Base-by-base conservation (phyloP, 805 yeast genomes). In the Wickerhamiella galacta region DNA sequence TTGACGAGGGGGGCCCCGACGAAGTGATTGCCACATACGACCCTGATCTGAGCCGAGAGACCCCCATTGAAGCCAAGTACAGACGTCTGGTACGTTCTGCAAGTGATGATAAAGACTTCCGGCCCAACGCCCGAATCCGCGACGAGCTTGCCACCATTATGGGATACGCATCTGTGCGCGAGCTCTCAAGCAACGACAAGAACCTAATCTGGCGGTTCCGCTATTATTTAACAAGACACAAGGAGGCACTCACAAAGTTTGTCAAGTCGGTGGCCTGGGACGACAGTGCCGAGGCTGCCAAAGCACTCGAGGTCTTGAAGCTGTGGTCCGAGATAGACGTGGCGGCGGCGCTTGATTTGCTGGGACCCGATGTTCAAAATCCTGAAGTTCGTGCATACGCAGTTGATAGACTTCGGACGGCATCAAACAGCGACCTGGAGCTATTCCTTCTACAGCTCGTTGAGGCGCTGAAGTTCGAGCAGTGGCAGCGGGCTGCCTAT, bases 171-270 rank as follows among this genome's bases (percentile, higher is more conserved):
- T 83, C 94, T 3, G 87, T 81, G 28, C 79, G 79, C 33, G 78
- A 73, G 43, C 60, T 90, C 30, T 67, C 75, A 4, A 85, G 78
- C 32, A 73, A 75, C 48, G 95, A 87, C 43, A 81, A 78, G 57
- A 81, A 82, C 41, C 55, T 82, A 47, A 65, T 87, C 7, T 87
- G 96, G 95, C 80, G 78, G 52, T 87, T 77, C 54, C 58, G 96
- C 34, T 90, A 79, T 55, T 85, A 74, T 52, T 56, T 79, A 14
- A 60, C 78, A n/a, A 66, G 73, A 33, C 72, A 72, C 44, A 70
- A 70, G 46, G 69, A 65, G 35, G 75, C 76, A 2, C 58, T 80
- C 35, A 75, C 85, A 18, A 87, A 87, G 52, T 75, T 90, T 39
- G 64, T 87, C 41, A 82, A 83, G 51, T 74, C 92, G 28, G 78